Conservation (phyloP, 176 grass and related monocot species). For the Juncus effusus region DNA sequence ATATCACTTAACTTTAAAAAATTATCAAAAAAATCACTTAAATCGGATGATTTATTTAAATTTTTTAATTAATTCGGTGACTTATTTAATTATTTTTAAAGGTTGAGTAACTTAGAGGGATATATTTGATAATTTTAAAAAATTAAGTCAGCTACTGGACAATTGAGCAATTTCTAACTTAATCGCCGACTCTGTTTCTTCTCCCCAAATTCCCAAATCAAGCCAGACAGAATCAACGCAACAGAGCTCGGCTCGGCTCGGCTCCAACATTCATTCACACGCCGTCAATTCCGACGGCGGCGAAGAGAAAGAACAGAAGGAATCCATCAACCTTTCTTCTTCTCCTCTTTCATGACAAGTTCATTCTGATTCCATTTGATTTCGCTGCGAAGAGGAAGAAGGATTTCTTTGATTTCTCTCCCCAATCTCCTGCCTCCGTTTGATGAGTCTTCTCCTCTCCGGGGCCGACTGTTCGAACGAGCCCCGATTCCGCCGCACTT, state of each 20-base stretch:
- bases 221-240: too few relatives aligned
- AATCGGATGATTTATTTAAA: too few relatives aligned
- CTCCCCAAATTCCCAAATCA: too few relatives aligned
- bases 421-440: constrained; percentile 28
- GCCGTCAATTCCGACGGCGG: constrained; percentile 30
- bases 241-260: neutral
- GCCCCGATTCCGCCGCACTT: constrained; percentile 29
- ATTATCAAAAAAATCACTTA: too few relatives aligned
- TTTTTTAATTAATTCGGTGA: too few relatives aligned
- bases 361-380: neutral
- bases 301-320: neutral
- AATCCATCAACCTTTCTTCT: neutral
- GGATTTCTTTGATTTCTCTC: neutral
- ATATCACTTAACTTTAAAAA: too few relatives aligned
- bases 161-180: too few relatives aligned
- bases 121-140: too few relatives aligned
- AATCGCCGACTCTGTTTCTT: too few relatives aligned
- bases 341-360: neutral
- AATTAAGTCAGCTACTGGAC: too few relatives aligned
- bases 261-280: constrained; percentile 18
- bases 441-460: constrained; percentile 46
- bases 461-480: constrained; percentile 29
- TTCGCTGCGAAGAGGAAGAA: neutral
- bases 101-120: too few relatives aligned
- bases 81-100: too few relatives aligned